Evolutionary conservation across 768 basidiomycete genomes (phyloP).

Genomic region (Agaricus blazei): DNA sequence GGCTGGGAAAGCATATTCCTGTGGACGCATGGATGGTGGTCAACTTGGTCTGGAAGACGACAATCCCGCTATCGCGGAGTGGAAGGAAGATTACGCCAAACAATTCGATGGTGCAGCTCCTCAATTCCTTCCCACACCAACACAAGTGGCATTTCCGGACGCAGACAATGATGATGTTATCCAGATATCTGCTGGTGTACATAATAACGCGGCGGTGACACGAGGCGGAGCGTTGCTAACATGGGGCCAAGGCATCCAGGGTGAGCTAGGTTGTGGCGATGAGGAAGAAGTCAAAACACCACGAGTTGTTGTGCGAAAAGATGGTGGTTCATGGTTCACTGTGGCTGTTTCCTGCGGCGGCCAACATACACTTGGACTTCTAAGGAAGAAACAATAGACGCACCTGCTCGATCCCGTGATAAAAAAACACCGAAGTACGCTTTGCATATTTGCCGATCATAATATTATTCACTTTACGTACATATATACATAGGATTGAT

Average conservation of each 20-base stretch:
- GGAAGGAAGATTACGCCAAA: conserved; percentile 34
- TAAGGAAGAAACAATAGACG: conserved; percentile 51
- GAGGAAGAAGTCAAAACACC: conserved; percentile 61
- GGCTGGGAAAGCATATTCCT: conserved; percentile 79
- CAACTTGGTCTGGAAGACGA: conserved; percentile 78
- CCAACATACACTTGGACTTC: conserved; percentile 70
- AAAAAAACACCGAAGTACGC: too few species aligned
- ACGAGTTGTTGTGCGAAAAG: conserved; percentile 61
- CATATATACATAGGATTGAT: neutral
- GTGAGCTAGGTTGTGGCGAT: conserved; percentile 65
- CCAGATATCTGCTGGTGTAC: conserved; percentile 61
- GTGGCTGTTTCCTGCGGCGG: conserved; percentile 68
- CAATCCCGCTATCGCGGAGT: conserved; percentile 41
- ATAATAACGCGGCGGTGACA: conserved; percentile 71
- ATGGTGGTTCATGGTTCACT: conserved; percentile 68
- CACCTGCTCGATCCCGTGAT: too few species aligned
- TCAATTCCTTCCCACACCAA: conserved; percentile 64
- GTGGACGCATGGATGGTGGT: conserved; percentile 78
- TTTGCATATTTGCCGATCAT: neutral
- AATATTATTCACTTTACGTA: conserved; percentile 4
- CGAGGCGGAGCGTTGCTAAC: conserved; percentile 61
- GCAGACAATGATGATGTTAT: conserved; percentile 52
- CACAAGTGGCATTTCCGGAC: conserved; percentile 61
- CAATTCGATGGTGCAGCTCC: conserved; percentile 29
- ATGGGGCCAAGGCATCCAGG: conserved; percentile 78